A percentile compares a stretch with the other conserved stretches of the same genome.
Conservation (phyloP, 306 rosid genomes). For the Canavalia gladiata region DNA sequence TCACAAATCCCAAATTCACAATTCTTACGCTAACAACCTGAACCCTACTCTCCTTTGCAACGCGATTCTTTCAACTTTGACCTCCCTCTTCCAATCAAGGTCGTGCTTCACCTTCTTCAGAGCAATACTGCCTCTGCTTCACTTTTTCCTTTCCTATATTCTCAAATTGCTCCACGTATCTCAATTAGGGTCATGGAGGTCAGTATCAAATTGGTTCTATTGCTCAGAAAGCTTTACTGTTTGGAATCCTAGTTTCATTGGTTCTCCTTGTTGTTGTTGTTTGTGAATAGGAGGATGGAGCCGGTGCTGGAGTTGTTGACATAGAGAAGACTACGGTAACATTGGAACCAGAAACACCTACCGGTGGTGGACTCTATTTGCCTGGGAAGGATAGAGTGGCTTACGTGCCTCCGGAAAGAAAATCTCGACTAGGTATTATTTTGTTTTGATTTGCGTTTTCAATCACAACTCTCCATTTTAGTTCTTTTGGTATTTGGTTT, state of each 20-base stretch:
- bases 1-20: too few species aligned
- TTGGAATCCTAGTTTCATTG: neutral
- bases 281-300: conserved; percentile 58
- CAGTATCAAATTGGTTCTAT: conserved; percentile 4
- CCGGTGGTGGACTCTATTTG: conserved; percentile 70
- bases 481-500: conserved; percentile 6
- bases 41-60: too few species aligned
- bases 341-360: conserved; percentile 71
- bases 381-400: conserved; percentile 84
- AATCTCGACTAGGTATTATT: conserved; percentile 74
- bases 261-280: conserved; percentile 20
- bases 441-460: conserved; percentile 41
- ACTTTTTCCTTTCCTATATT: too few species aligned
- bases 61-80: too few species aligned
- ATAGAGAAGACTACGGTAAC: conserved; percentile 62
- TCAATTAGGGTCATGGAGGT: conserved; percentile 48
- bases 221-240: neutral
- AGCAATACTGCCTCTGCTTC: too few species aligned
- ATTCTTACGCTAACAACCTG: too few species aligned
- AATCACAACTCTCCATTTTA: neutral
- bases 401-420: conserved; percentile 74
- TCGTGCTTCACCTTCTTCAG: too few species aligned
- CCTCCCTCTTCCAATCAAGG: too few species aligned
- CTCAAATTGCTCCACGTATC: too few species aligned
- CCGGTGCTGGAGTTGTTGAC: conserved; percentile 59